Evolutionary conservation across 2,329 filamentous ascomycete genomes (phyloP).

Genomic region (Fusarium sublunatum): DNA sequence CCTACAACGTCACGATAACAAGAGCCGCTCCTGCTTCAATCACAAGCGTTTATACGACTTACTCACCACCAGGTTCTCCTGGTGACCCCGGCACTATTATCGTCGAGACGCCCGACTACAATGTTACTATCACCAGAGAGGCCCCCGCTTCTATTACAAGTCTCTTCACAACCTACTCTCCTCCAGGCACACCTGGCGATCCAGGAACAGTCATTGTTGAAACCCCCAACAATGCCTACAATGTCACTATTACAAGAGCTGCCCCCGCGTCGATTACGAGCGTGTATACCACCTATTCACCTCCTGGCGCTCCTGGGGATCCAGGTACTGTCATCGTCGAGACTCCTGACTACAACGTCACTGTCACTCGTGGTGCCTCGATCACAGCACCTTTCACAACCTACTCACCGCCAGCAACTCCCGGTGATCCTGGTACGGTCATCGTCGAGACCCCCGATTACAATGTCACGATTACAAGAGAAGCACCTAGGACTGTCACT

Average conservation of each 20-base stretch:
- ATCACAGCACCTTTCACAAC: conserved; percentile 24
- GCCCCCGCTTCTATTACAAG: conserved; percentile 15
- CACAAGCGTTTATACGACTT: conserved; percentile 8
- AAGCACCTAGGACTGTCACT: neutral
- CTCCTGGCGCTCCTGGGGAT: conserved; percentile 14
- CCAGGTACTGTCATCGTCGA: conserved; percentile 27
- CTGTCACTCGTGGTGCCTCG: conserved; percentile 18
- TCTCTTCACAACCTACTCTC: conserved; percentile 12
- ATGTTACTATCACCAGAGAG: conserved; percentile 23
- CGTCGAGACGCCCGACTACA: conserved; percentile 29
- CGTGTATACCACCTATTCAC: conserved; percentile 2
- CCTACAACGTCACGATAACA: conserved; percentile 10
- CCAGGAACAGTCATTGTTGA: conserved; percentile 30
- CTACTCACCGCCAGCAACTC: conserved; percentile 4
- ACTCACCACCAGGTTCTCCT: conserved; percentile 14
- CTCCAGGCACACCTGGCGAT: conserved; percentile 21
- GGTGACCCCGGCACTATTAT: conserved; percentile 29
- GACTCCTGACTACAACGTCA: conserved; percentile 25
- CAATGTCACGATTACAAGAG: conserved; percentile 13
- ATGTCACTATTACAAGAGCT: conserved; percentile 27
- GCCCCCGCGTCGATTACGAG: conserved; percentile 3
- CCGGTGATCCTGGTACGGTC: conserved; percentile 24
- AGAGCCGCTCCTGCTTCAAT: conserved; percentile 1
- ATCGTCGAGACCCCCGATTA: conserved; percentile 26
- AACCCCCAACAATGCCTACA: conserved; percentile 20